A percentile compares a stretch with the other conserved stretches of the same genome.
These are phyloP conservation scores for Corylus avellana DNA, from an alignment of 306 rosid species.

Conservation along the genomic window DNA sequence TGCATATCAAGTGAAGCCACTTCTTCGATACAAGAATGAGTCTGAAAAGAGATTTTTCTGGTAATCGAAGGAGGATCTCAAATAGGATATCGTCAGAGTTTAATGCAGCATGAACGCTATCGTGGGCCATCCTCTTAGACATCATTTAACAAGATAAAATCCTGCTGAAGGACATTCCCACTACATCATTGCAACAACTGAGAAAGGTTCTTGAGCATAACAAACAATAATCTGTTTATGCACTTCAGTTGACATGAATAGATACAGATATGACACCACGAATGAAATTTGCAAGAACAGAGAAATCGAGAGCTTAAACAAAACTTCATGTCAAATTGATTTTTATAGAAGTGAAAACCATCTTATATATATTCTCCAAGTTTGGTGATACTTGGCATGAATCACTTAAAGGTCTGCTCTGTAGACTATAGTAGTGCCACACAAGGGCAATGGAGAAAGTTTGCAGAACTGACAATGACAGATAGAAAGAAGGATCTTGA, in stretches of 20 bases:
- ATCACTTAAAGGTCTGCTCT: not conserved
- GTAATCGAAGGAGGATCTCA: slow-evolving; percentile 63
- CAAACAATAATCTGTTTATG: slow-evolving; percentile 2
- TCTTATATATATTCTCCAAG: not conserved
- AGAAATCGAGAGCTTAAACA: not conserved
- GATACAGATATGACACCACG: not conserved
- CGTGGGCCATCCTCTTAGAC: slow-evolving; percentile 33
- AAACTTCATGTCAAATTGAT: not conserved
- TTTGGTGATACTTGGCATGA: not conserved
- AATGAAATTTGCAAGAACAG: not conserved
- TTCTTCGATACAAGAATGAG: slow-evolving; percentile 55
- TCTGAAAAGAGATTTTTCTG: slow-evolving; percentile 52
- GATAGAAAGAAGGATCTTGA: not conserved
- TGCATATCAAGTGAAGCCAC: slow-evolving; percentile 63
- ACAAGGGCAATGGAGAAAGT: not conserved
- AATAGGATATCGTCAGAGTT: slow-evolving; percentile 67
- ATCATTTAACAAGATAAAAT: slow-evolving; percentile 25
- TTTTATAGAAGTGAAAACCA: not conserved
- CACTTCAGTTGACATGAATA: slow-evolving; percentile 6
- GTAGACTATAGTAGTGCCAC: not conserved
- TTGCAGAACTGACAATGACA: not conserved
- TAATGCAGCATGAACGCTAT: slow-evolving; percentile 47
- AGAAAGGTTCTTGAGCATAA: slow-evolving; percentile 12
- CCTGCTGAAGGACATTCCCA: slow-evolving; percentile 32
- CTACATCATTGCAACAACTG: slow-evolving; percentile 23